These are phyloP conservation scores for Penicillium turbatum DNA, from an alignment of 495 filamentous ascomycete genomes.

Conservation along the genomic window DNA sequence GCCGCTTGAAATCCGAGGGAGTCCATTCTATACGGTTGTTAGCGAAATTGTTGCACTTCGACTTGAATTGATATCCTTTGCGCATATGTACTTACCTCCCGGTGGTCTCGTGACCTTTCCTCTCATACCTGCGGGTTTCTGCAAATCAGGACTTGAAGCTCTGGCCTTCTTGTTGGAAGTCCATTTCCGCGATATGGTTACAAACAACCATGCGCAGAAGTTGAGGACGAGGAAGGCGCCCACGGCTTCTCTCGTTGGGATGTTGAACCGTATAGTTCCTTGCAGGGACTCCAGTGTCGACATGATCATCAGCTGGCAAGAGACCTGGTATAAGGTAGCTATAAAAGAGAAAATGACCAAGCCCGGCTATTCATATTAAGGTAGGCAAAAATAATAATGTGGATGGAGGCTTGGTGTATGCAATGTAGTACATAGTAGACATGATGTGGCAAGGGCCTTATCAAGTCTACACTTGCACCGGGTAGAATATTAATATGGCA, in stretches of 20 bases:
- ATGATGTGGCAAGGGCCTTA: neutral
- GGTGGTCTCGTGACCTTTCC: conserved; percentile 25
- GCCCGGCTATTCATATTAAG: neutral
- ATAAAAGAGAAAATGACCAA: neutral
- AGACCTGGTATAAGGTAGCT: neutral
- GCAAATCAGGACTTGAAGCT: conserved; percentile 24
- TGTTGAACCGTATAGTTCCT: conserved; percentile 4
- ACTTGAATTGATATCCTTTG: too few relatives aligned
- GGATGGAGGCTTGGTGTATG: neutral
- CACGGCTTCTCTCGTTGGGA: conserved; percentile 18
- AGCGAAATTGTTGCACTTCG: neutral
- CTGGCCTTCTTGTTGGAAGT: conserved; percentile 12
- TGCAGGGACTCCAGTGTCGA: conserved; percentile 5
- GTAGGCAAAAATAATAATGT: neutral
- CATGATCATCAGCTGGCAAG: neutral
- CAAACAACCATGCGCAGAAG: conserved; percentile 18
- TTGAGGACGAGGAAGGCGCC: conserved; percentile 22
- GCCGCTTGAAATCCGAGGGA: conserved; percentile 64
- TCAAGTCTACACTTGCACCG: neutral
- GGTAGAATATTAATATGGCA: neutral
- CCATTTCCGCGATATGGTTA: conserved; percentile 26
- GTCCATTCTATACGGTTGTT: conserved; percentile 54
- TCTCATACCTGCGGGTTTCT: conserved; percentile 20
- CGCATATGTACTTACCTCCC: conserved; percentile 31
- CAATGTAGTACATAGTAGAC: neutral